Base-by-base conservation (phyloP, 768 basidiomycete genomes). In the Dictyophora rubrovolvata region DNA sequence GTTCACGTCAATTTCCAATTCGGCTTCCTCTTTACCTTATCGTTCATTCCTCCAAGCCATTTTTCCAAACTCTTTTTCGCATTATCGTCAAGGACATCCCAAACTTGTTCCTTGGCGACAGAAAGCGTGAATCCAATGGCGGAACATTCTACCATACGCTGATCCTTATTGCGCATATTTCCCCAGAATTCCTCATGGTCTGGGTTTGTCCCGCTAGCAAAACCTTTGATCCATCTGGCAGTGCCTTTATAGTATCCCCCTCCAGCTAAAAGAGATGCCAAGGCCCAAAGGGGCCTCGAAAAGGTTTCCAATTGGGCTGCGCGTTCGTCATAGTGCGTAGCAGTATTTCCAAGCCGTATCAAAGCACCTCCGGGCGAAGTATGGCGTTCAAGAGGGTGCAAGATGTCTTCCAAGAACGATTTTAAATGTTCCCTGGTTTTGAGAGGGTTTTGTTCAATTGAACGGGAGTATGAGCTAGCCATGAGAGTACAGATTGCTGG, bases 91-190 rank as follows among this genome's bases (percentile, higher is more conserved):
- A 86, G 68, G 16, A 77, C 77, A 65, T 84, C 78, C 79, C 83
- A 87, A 18, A 89, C 69, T 59, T 81, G 74, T 62, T 87, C 80
- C 36, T 77, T 76, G 1, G 83, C 83, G 18, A 86, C 79, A 10
- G 85, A 78, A 47, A 90, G 74, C 0, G 84, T 75, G 68, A 84
- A 90, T 4, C 86, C 86, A 63, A 88, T 82, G 1, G 86, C 82
- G 58, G 83, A 83, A 71, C 86, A 87, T 68, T 88, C 87, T 1
- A 89, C 87, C 87, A 89, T 90, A 46, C 87, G 72, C 69, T 89
- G 86, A 69, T 88, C 87, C 68, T 81, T 85, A 65, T 85, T 79
- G 59, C 79, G 76, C 76, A 87, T 87, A 60, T 79, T 70, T 2
- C 86, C 87, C 87, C 87, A 90, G 69, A 85, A 88, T 71, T 89